Evolutionary conservation across 768 basidiomycete species (phyloP).

Genomic region (Amanita rubescens): DNA sequence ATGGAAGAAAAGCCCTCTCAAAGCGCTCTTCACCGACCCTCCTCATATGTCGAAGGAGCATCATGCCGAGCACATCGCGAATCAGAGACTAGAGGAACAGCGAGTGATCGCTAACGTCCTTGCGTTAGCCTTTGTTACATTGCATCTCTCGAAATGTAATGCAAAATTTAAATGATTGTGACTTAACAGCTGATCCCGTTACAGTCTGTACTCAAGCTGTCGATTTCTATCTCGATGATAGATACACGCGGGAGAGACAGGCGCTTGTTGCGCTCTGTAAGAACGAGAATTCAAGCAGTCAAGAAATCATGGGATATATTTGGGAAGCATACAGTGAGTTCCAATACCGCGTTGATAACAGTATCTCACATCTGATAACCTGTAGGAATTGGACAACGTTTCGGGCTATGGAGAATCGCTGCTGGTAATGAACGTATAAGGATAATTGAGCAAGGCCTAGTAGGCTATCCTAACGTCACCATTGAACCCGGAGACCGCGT

Average conservation of each 20-base stretch:
- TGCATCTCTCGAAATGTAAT: constrained; percentile 18
- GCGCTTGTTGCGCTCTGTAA: constrained; percentile 14
- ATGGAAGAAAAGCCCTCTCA: not conserved
- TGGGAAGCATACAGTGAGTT: constrained; percentile 19
- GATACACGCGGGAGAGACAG: constrained; percentile 10
- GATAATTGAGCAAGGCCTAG: constrained; percentile 2
- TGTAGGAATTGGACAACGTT: constrained; percentile 12
- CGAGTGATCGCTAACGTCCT: constrained; percentile 11
- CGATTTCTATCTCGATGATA: constrained; percentile 19
- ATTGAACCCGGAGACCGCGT: constrained; percentile 14
- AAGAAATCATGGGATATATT: constrained; percentile 19
- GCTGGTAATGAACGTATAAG: too few relatives aligned
- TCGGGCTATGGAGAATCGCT: constrained; percentile 12
- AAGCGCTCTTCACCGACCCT: not conserved
- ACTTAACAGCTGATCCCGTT: not conserved
- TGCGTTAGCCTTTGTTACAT: constrained; percentile 14
- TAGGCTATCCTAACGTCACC: constrained; percentile 4
- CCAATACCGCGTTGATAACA: not conserved
- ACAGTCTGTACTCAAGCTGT: constrained; percentile 19
- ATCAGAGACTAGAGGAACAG: constrained; percentile 9
- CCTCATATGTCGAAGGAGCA: not conserved
- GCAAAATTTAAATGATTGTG: not conserved
- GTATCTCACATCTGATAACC: not conserved
- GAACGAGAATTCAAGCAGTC: constrained; percentile 8
- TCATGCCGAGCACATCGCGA: constrained; percentile 3